phyloP scores from a whole-genome alignment of 768 basidiomycete species.

The Trametes punicea region DNA sequence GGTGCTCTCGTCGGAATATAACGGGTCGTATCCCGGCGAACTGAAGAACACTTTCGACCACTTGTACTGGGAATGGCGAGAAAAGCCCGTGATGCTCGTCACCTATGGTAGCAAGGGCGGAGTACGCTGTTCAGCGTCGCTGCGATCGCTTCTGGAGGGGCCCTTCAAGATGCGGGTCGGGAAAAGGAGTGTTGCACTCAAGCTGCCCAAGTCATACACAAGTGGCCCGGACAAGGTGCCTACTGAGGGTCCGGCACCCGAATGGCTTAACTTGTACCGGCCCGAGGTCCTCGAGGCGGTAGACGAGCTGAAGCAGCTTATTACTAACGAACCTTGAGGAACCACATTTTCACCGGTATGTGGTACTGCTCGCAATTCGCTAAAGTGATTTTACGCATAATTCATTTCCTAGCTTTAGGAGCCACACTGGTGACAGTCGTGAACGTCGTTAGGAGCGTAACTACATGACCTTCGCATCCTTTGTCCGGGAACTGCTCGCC shows the following conservation, averaged over 20 bases:
- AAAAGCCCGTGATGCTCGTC: slow-evolving; percentile 33
- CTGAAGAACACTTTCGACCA: slow-evolving; percentile 41
- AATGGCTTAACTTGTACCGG: slow-evolving; percentile 22
- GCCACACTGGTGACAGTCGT: background rate
- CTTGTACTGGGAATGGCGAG: slow-evolving; percentile 37
- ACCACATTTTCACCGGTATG: background rate
- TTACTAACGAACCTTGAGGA: background rate
- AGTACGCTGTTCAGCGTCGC: slow-evolving; percentile 25
- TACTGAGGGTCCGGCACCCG: slow-evolving; percentile 12
- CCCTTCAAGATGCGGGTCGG: slow-evolving; percentile 25
- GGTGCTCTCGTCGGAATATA: slow-evolving; percentile 40
- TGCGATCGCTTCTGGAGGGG: slow-evolving; percentile 27
- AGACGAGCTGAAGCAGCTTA: slow-evolving; percentile 18
- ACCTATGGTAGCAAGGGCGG: slow-evolving; percentile 38
- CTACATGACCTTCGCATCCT: background rate
- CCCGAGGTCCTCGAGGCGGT: slow-evolving; percentile 15
- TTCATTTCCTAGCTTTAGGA: background rate
- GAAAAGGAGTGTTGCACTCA: slow-evolving; percentile 17
- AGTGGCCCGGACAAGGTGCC: slow-evolving; percentile 20
- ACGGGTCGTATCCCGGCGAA: slow-evolving; percentile 37
- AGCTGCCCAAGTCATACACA: slow-evolving; percentile 15
- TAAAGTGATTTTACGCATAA: background rate
- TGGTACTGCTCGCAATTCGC: background rate
- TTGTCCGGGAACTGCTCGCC: background rate
- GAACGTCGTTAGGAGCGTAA: background rate